Evolutionary conservation across 495 filamentous ascomycete genomes (phyloP).

Genomic region (Aspergillus carlsbadensis): DNA sequence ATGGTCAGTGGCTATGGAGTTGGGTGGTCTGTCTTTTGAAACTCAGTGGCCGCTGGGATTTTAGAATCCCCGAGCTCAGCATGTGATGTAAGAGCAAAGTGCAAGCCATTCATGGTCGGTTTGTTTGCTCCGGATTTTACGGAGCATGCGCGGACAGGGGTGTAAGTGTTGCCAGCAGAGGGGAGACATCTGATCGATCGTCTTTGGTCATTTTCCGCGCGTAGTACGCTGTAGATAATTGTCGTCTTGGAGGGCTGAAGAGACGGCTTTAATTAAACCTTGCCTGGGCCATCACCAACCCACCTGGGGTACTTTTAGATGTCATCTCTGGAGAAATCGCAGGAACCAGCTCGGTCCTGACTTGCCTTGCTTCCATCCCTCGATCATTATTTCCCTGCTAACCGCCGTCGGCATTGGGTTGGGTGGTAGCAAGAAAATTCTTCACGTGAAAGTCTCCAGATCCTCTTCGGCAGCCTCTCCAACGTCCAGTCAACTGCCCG

Average conservation of each 20-base stretch:
- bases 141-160: background rate
- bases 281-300: background rate
- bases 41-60: too few species aligned
- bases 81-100: slow-evolving; percentile 3
- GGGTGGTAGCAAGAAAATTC: background rate
- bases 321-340: background rate
- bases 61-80: slow-evolving; percentile 6
- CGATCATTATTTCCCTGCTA: background rate
- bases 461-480: background rate
- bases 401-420: background rate
- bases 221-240: too few species aligned
- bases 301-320: background rate
- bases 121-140: background rate
- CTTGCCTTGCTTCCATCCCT: background rate
- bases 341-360: background rate
- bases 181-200: background rate
- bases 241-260: background rate
- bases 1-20: background rate
- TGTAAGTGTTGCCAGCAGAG: background rate
- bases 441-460: slow-evolving; percentile 14
- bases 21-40: too few species aligned
- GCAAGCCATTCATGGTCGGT: background rate
- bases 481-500: background rate
- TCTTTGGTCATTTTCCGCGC: background rate
- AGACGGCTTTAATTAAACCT: background rate